Conservation (phyloP, 1,284 basidiomycete species). For the Wolfiporia cocos region DNA sequence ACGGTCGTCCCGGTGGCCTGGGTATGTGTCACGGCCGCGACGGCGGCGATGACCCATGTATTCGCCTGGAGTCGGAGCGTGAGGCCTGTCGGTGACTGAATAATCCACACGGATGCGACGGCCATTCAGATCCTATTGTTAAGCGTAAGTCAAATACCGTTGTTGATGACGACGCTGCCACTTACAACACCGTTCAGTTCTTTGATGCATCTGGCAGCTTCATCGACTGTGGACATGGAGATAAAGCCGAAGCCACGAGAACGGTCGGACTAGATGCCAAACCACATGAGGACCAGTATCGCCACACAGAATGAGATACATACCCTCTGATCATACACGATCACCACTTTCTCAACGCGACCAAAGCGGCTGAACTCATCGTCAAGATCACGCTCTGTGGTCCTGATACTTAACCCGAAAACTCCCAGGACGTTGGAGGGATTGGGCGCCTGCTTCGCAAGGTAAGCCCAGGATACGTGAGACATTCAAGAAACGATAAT, state of each 20-base stretch:
- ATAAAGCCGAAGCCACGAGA: conserved; percentile 98
- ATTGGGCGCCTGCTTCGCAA: conserved; percentile 63
- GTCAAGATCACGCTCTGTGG: conserved; percentile 89
- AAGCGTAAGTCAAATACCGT: not conserved
- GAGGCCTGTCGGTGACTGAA: conserved; percentile 89
- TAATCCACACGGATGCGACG: conserved; percentile 96
- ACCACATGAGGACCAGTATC: conserved; percentile 6
- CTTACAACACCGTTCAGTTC: conserved; percentile 90
- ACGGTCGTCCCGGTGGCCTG: conserved; percentile 32
- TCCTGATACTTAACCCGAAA: conserved; percentile 94
- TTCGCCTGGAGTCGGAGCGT: conserved; percentile 95
- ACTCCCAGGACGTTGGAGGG: conserved; percentile 91
- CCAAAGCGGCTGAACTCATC: conserved; percentile 90
- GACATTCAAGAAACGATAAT: conserved; percentile 9
- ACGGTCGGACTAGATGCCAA: conserved; percentile 72
- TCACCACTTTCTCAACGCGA: conserved; percentile 91
- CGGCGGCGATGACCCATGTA: conserved; percentile 93
- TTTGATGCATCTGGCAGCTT: conserved; percentile 83
- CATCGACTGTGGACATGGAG: conserved; percentile 84
- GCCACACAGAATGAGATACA: conserved; percentile 26
- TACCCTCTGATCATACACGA: conserved; percentile 98
- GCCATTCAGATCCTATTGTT: conserved; percentile 82
- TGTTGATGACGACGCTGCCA: too few species aligned
- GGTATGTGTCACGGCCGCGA: conserved; percentile 51
- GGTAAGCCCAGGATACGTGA: conserved; percentile 28